These are phyloP conservation scores for Lachnellula suecica DNA, from an alignment of 2,329 filamentous ascomycete species.

Conservation along the genomic window DNA sequence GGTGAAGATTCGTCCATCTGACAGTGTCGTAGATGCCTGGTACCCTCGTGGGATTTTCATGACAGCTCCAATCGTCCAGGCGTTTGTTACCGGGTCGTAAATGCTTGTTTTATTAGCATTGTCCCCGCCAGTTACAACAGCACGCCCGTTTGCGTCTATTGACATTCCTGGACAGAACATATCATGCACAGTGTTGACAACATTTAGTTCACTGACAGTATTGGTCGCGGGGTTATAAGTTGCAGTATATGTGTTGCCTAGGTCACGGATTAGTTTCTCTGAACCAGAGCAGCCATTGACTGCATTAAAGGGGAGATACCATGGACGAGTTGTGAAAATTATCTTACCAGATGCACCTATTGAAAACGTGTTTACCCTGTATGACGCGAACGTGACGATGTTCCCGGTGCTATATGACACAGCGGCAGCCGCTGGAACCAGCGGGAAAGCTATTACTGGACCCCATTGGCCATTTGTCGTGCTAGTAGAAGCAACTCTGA, in stretches of 20 bases:
- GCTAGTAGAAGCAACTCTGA: not conserved
- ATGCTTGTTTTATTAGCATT: constrained; percentile 48
- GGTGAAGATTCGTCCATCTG: constrained; percentile 54
- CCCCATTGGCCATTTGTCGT: constrained; percentile 14
- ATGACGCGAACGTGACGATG: constrained; percentile 17
- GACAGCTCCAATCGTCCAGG: constrained; percentile 39
- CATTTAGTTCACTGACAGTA: constrained; percentile 24
- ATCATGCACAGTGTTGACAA: constrained; percentile 46
- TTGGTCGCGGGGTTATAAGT: constrained; percentile 32
- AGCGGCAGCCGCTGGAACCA: constrained; percentile 18
- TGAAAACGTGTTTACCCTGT: constrained; percentile 4
- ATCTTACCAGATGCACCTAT: too few relatives aligned
- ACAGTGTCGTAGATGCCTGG: constrained; percentile 49
- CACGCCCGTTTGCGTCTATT: constrained; percentile 45
- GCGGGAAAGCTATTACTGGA: constrained; percentile 17
- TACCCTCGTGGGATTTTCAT: constrained; percentile 53
- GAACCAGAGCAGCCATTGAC: too few relatives aligned
- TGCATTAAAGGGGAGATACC: too few relatives aligned
- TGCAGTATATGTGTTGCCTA: constrained; percentile 32
- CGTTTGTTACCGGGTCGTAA: constrained; percentile 28
- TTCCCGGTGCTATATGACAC: constrained; percentile 13
- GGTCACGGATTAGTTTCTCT: too few relatives aligned
- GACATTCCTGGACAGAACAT: constrained; percentile 60
- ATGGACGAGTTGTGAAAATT: too few relatives aligned
- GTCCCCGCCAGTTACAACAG: constrained; percentile 55